Base-by-base conservation (phyloP, 2,329 filamentous ascomycete species). In the Cytospora leucostoma region DNA sequence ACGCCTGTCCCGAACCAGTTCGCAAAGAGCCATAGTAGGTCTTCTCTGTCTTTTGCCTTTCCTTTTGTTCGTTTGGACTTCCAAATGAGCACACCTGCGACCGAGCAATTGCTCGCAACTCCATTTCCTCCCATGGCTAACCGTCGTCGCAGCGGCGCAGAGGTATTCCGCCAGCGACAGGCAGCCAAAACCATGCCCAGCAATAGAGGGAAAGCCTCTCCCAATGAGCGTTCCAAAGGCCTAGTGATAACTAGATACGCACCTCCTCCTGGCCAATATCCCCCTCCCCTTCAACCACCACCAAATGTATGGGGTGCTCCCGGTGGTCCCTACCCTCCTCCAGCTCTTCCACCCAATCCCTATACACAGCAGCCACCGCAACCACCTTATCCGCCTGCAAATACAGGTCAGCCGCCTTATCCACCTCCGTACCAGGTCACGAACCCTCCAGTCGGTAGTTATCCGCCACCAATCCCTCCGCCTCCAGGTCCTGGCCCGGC, bases 1-100 rank as follows among this genome's bases (percentile, higher is more conserved):
- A 84, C 59, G 81, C 80, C 56, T 86, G 83, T 69, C 82, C 81
- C 8, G 79, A 83, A 64, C 77, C 79, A 27, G 81, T 79, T 32
- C 74, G 80, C 65, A 71, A 74, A 67, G 76, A 78, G 53, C 80
- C 80, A 67, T 79, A 78, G 83, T 85, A 78, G 80, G 82, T 79
- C 47, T 57, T 19, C 38, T 59, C 19, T 19, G 63, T 58, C 35
- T 47, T n/a, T n/a, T n/a, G n/a, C n/a, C 27, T 27, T 27, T 27
- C 27, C 51, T 38, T 50, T 55, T 21, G 33, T 61, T 44, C 34
- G 34, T 34, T n/a, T 19, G n/a, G 7, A 21, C 7, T 47, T 19
- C 21, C n/a, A 47, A 10, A 47, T 7, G 44, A 47, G n/a, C n/a
- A 21, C 10, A 19, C 44, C 21, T 10, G 44, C 44, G 8, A 21